phyloP scores from a whole-genome alignment of 129 eudicot species.

The Centella asiatica region DNA sequence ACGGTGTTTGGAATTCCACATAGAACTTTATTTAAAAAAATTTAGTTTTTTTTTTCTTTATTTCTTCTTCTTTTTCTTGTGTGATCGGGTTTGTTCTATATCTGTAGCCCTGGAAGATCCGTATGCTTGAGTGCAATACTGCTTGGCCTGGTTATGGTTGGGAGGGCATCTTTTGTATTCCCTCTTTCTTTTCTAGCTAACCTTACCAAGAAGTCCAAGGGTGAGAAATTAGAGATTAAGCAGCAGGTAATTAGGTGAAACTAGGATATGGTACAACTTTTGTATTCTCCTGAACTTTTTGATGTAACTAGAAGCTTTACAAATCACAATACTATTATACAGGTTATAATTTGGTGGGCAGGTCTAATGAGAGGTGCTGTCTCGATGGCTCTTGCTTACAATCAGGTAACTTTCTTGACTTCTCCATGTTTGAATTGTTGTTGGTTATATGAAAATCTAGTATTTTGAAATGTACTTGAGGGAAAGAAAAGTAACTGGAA shows the following conservation, averaged over 20 bases:
- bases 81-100: neutral
- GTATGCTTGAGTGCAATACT: constrained; percentile 45
- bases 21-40: neutral
- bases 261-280: neutral
- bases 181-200: constrained; percentile 60
- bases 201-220: constrained; percentile 21
- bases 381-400: constrained; percentile 90
- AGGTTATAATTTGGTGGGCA: constrained; percentile 88
- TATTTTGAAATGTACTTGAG: too few species aligned
- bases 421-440: too few species aligned
- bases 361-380: constrained; percentile 96
- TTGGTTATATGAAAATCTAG: too few species aligned
- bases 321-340: constrained; percentile 1
- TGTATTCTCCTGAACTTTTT: neutral
- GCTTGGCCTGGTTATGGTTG: constrained; percentile 54
- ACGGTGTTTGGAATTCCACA: too few species aligned
- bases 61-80: too few species aligned
- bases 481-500: too few species aligned
- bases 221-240: constrained; percentile 34
- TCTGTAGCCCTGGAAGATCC: constrained; percentile 59
- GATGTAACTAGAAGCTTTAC: neutral
- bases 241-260: constrained; percentile 45
- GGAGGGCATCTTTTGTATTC: constrained; percentile 67
- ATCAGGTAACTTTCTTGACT: constrained; percentile 47
- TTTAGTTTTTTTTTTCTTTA: too few species aligned